Conservation (phyloP, 495 filamentous ascomycete genomes). For the Aspergillus cavernicola region DNA sequence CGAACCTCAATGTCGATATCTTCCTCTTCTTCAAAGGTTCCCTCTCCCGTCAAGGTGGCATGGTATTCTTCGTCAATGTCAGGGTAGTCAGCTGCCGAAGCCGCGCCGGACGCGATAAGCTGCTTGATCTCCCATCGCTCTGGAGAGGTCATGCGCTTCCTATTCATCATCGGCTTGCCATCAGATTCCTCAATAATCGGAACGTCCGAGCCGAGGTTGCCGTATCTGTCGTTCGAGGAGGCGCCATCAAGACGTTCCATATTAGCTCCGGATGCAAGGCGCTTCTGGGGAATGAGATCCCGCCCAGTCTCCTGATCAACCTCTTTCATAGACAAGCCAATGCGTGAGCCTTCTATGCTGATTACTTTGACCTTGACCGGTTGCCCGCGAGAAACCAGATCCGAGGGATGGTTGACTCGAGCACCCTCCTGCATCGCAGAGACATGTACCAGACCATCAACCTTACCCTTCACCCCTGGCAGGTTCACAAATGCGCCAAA, state of each 20-base stretch:
- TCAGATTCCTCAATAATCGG: constrained; percentile 64
- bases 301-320: constrained; percentile 88
- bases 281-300: constrained; percentile 75
- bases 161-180: constrained; percentile 53
- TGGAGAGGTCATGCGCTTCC: constrained; percentile 92
- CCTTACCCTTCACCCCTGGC: constrained; percentile 78
- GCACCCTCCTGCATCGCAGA: constrained; percentile 86
- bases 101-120: constrained; percentile 89
- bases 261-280: constrained; percentile 89
- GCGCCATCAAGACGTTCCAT: constrained; percentile 70
- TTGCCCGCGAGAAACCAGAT: constrained; percentile 77
- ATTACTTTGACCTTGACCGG: constrained; percentile 89
- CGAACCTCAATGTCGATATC: constrained; percentile 95
- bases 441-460: constrained; percentile 94
- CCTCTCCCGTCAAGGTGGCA: constrained; percentile 78
- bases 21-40: constrained; percentile 89
- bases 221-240: constrained; percentile 49
- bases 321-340: constrained; percentile 95
- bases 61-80: constrained; percentile 95
- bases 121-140: constrained; percentile 98
- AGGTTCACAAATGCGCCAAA: constrained; percentile 96
- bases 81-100: constrained; percentile 86
- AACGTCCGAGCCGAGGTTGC: constrained; percentile 52
- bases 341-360: constrained; percentile 74
- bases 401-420: constrained; percentile 87